Conservation (phyloP, 2,329 filamentous ascomycete species). For the Pyrenochaeta sp. region DNA sequence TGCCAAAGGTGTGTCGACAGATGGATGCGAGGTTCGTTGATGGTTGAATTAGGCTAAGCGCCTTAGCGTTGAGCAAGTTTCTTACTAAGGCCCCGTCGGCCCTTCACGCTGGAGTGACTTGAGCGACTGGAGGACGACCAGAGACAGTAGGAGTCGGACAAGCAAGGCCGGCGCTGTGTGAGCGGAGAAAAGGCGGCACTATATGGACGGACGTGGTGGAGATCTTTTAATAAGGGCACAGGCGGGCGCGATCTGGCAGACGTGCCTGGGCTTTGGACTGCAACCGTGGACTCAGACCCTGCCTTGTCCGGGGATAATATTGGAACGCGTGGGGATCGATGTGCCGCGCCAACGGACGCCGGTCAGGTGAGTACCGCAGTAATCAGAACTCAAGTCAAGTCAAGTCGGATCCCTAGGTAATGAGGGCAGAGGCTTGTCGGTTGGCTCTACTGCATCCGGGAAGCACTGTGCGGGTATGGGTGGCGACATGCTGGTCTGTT, state of each 20-base stretch:
- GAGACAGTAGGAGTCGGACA: background rate
- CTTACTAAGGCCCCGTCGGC: slow-evolving; percentile 20
- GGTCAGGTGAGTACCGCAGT: slow-evolving; percentile 19
- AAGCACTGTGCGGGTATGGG: too few relatives aligned
- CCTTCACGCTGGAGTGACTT: too few relatives aligned
- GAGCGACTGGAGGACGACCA: background rate
- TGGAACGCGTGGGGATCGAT: slow-evolving; percentile 18
- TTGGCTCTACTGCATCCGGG: too few relatives aligned
- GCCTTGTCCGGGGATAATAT: slow-evolving; percentile 9
- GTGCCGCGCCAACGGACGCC: slow-evolving; percentile 14
- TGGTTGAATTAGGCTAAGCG: slow-evolving; percentile 24
- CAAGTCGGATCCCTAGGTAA: slow-evolving; percentile 1
- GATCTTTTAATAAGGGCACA: background rate
- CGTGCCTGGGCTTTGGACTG: slow-evolving; percentile 6
- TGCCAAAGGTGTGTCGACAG: slow-evolving; percentile 24
- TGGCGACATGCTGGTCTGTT: too few relatives aligned
- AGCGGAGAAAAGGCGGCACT: background rate
- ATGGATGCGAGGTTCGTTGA: slow-evolving; percentile 20
- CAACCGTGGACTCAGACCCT: slow-evolving; percentile 18
- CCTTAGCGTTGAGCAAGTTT: slow-evolving; percentile 31
- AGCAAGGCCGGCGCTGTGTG: background rate
- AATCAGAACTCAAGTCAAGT: background rate
- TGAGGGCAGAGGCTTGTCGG: background rate
- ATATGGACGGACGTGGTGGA: slow-evolving; percentile 1
- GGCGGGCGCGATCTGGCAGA: slow-evolving; percentile 3